Percentiles rank a stretch among this genome's conserved stretches.
Evolutionary conservation across 352 stramenopile species (phyloP).

Genomic region (Pythium sukuiense): DNA sequence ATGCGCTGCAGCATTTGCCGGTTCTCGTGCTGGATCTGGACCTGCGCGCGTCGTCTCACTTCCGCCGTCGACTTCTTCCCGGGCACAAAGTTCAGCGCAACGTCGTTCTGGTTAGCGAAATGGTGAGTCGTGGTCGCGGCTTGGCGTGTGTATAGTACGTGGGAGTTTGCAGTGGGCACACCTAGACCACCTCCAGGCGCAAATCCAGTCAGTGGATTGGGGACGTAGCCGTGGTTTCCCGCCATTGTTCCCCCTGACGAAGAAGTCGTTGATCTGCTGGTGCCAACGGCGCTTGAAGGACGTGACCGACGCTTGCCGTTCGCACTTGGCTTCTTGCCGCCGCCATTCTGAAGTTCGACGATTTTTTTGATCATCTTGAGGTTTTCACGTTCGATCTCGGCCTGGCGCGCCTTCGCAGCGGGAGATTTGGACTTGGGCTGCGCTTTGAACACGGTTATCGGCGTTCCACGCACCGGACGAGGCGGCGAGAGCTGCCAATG

Average conservation of each 20-base stretch:
- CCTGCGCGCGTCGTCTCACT: conserved; percentile 34
- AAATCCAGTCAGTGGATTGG: conserved; percentile 2
- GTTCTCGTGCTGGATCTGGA: conserved; percentile 52
- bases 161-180: conserved; percentile 35
- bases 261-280: background rate
- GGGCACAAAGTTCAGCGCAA: conserved; percentile 39
- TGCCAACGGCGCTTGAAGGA: conserved; percentile 4
- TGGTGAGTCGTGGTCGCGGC: conserved; percentile 54
- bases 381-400: conserved; percentile 58
- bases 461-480: conserved; percentile 5
- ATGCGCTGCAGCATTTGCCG: conserved; percentile 50
- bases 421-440: conserved; percentile 43
- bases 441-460: conserved; percentile 14
- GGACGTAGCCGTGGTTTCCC: background rate
- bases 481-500: background rate
- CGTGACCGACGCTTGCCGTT: conserved; percentile 1
- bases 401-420: conserved; percentile 46
- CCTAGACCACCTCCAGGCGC: conserved; percentile 21
- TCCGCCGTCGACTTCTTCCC: conserved; percentile 21
- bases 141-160: conserved; percentile 44
- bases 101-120: conserved; percentile 46
- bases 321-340: background rate
- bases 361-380: conserved; percentile 61
- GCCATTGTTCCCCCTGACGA: background rate
- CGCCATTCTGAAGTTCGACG: conserved; percentile 40